A percentile compares a stretch with the other conserved stretches of the same genome.
Evolutionary conservation across 1,139 yeast species (phyloP).

Genomic region (Yamadazyma oceani): DNA sequence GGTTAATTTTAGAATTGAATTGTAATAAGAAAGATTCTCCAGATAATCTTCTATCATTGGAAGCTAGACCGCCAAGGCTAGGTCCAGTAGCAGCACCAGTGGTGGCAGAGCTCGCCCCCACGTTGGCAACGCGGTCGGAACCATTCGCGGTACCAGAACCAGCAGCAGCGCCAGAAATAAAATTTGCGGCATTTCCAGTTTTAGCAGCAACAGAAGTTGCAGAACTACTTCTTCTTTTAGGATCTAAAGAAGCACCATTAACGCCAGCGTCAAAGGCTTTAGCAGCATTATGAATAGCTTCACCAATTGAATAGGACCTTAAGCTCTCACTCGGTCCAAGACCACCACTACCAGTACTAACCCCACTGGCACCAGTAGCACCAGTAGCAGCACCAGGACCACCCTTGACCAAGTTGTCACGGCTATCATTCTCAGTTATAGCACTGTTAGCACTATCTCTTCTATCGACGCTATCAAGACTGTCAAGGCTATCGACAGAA

Average conservation of each 20-base stretch:
- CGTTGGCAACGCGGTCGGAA: too few relatives aligned
- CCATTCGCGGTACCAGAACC: too few relatives aligned
- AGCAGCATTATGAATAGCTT: neutral
- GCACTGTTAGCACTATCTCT: constrained; percentile 18
- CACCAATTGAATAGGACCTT: neutral
- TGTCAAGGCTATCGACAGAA: constrained; percentile 16
- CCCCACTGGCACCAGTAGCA: neutral
- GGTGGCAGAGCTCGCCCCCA: too few relatives aligned
- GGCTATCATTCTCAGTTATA: constrained; percentile 16
- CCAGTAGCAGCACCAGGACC: neutral
- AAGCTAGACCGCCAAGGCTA: neutral
- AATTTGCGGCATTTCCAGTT: neutral
- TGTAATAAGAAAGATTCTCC: constrained; percentile 5
- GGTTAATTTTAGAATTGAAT: constrained; percentile 17
- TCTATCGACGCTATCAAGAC: constrained; percentile 16
- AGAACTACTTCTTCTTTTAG: neutral
- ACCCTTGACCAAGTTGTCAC: constrained; percentile 9
- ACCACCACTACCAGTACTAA: too few relatives aligned
- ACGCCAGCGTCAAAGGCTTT: constrained; percentile 1
- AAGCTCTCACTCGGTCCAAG: too few relatives aligned
- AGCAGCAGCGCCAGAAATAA: neutral
- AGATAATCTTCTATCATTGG: constrained; percentile 2
- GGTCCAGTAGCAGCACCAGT: neutral
- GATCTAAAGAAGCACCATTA: neutral
- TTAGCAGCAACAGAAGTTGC: neutral